Conservation (phyloP, 805 yeast genomes). For the Tetrapisispora phaffii region DNA sequence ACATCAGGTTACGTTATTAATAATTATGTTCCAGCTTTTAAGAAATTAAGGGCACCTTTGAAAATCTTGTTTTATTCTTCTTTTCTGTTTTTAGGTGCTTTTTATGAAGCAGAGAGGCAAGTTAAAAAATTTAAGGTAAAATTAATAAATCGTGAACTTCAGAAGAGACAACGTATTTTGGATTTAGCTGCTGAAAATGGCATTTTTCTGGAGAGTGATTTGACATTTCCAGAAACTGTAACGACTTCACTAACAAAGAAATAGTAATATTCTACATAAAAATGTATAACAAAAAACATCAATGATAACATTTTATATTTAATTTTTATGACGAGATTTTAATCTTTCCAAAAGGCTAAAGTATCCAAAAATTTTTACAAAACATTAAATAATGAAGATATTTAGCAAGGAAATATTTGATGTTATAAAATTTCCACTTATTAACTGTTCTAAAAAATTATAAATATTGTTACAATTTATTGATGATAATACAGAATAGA, state of each 20-base stretch:
- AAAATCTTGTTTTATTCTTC: conserved; percentile 34
- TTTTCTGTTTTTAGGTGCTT: conserved; percentile 35
- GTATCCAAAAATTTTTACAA: too few relatives aligned
- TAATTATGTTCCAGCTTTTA: conserved; percentile 29
- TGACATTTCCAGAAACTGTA: neutral
- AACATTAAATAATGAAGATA: too few relatives aligned
- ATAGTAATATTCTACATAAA: too few relatives aligned
- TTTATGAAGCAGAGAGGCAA: conserved; percentile 36
- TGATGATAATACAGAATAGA: neutral
- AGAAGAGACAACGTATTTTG: conserved; percentile 28
- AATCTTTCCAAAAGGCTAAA: too few relatives aligned
- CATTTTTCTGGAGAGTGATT: conserved; percentile 32
- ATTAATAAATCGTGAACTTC: conserved; percentile 26
- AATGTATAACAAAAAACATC: too few relatives aligned
- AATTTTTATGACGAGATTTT: too few relatives aligned
- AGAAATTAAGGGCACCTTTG: conserved; percentile 32
- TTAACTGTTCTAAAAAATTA: too few relatives aligned
- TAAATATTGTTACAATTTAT: neutral
- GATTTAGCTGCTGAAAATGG: conserved; percentile 40
- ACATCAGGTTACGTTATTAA: conserved; percentile 28
- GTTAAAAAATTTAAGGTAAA: conserved; percentile 30
- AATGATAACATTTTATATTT: neutral
- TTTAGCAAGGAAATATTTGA: too few relatives aligned
- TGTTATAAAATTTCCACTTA: too few relatives aligned
- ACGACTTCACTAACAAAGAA: neutral